These are phyloP conservation scores for Loxodes magnus DNA, from an alignment of 73 alveolate species.

Conservation along the genomic window DNA sequence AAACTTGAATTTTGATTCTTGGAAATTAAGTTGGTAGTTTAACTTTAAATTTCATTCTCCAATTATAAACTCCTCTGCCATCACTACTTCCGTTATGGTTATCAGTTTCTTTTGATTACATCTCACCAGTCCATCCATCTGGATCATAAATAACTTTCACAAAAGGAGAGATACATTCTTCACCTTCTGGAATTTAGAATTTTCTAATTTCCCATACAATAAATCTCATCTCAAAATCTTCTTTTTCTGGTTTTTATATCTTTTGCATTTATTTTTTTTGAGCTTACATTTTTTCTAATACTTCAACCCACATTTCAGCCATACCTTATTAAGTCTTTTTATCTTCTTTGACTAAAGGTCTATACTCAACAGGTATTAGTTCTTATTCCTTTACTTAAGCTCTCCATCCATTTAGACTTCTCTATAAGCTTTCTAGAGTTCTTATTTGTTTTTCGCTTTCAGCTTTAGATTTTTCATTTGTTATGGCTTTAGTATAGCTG, in stretches of 20 bases:
- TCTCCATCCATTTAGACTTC: conserved; percentile 11
- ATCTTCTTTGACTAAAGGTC: conserved; percentile 58
- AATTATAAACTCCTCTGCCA: conserved; percentile 89
- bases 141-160: conserved; percentile 79
- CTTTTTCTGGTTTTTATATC: conserved; percentile 54
- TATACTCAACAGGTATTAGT: conserved; percentile 72
- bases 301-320: conserved; percentile 82
- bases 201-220: conserved; percentile 92
- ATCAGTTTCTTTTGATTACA: conserved; percentile 75
- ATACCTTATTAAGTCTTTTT: conserved; percentile 82
- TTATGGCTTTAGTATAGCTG: conserved; percentile 10
- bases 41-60: conserved; percentile 68
- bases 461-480: conserved; percentile 4
- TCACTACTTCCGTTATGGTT: conserved; percentile 80
- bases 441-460: not conserved
- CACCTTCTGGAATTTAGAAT: conserved; percentile 74
- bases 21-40: conserved; percentile 87
- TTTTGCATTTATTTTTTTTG: conserved; percentile 57
- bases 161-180: conserved; percentile 70
- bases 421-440: not conserved
- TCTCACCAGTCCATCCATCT: conserved; percentile 59
- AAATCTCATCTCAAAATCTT: conserved; percentile 85
- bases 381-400: conserved; percentile 24
- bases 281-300: conserved; percentile 63
- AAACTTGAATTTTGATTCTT: conserved; percentile 68